Evolutionary conservation across 768 basidiomycete species (phyloP), one percentile per base, ranked within the genome.

Genomic region (Cantharellus anzutake): DNA sequence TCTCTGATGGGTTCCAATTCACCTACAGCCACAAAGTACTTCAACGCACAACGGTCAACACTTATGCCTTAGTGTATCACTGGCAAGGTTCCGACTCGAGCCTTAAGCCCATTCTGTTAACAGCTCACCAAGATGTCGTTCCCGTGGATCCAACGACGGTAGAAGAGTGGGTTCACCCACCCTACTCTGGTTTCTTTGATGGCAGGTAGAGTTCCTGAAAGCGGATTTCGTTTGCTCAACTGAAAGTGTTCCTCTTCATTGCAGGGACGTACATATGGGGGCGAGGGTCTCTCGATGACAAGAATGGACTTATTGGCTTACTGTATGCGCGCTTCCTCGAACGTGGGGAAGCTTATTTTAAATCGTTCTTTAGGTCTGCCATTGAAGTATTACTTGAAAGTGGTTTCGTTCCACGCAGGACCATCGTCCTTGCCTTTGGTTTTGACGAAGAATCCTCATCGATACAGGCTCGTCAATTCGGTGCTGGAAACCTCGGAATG

Each of bases 381-480:
- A 70, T 86, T 41, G 85, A 89, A 68, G 76, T 76, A 1, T 72
- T 91, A 35, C 65, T 87, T 3, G 71, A 71, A n/a, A 73, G 77
- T 5, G 78, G 75, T 2, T 89, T 82, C 69, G 67, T 75, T 58
- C 87, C 89, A 14, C 73, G 73, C 2, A 74, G 86, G 56, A 80
- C 76, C 1, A 69, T 83, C 20, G 77, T 83, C 0, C 72, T 83
- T 60, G 73, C 81, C 2, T 83, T 78, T 62, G 82, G 86, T 1
- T 87, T 86, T 63, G 86, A 88, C 63, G 86, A 88, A 67, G 86
- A 87, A 71, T 72, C 78, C 60, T 73, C 74, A 29, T 59, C 81
- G 81, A 44, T 57, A 59, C 40, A 69, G 75, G 63, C 79, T 77
- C 11, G 38, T 11, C 35, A 48, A 48, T 29, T 11, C 20, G 20